Conservation (phyloP, 352 stramenopile genomes). For the Phytopythium vexans region DNA sequence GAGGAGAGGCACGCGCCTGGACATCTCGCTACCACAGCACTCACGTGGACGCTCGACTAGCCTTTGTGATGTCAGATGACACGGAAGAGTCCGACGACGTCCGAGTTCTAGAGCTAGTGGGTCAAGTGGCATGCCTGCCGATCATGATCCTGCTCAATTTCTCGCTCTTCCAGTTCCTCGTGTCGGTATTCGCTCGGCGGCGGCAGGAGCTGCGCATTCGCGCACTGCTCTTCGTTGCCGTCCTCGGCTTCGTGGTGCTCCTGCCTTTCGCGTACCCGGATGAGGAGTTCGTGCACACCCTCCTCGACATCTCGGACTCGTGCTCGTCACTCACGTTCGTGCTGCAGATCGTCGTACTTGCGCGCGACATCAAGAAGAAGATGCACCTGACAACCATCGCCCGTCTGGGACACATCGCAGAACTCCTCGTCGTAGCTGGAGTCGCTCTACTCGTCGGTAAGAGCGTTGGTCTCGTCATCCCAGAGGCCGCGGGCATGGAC, state of each 20-base stretch:
- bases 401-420: slow-evolving; percentile 7
- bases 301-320: slow-evolving; percentile 10
- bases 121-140: no score
- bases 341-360: not conserved
- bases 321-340: slow-evolving; percentile 5
- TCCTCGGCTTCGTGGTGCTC: slow-evolving; percentile 21
- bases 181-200: slow-evolving; percentile 4
- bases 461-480: not conserved
- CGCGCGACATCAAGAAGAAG: slow-evolving; percentile 3
- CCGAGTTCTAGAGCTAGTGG: no score
- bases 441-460: not conserved
- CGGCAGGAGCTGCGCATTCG: slow-evolving; percentile 2
- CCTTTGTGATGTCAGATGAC: no score
- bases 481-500: slow-evolving; percentile 9
- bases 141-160: slow-evolving; percentile 1
- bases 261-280: slow-evolving; percentile 8
- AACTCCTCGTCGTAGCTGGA: slow-evolving; percentile 2
- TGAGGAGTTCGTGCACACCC: slow-evolving; percentile 4
- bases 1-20: no score
- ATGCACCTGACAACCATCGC: slow-evolving; percentile 8
- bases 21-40: no score
- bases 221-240: slow-evolving; percentile 10
- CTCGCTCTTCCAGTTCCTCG: slow-evolving; percentile 8
- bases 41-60: no score
- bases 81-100: no score